Evolutionary conservation across 1,139 yeast genomes (phyloP).

Genomic region (Kazachstania sp.): DNA sequence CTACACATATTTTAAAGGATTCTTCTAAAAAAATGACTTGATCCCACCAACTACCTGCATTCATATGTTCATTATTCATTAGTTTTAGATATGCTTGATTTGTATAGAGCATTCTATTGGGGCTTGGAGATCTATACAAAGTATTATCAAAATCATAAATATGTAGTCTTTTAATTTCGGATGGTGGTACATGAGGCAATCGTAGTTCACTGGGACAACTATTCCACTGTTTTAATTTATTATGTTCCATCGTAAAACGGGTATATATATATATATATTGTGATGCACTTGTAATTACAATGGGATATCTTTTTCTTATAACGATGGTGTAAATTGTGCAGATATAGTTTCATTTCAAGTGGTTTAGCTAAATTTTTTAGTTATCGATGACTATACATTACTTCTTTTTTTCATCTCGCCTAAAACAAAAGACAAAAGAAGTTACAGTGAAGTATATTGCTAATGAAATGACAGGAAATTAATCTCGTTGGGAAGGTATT

Average conservation of each 20-base stretch:
- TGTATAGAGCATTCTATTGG: slow-evolving; percentile 35
- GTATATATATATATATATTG: too few relatives aligned
- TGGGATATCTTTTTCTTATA: too few relatives aligned
- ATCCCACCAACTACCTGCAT: slow-evolving; percentile 43
- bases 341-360: too few relatives aligned
- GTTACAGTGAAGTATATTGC: too few relatives aligned
- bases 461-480: too few relatives aligned
- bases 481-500: too few relatives aligned
- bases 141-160: slow-evolving; percentile 44
- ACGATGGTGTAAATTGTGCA: too few relatives aligned
- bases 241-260: neutral
- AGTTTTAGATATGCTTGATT: slow-evolving; percentile 16
- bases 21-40: slow-evolving; percentile 32
- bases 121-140: slow-evolving; percentile 37
- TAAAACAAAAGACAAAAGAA: too few relatives aligned
- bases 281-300: too few relatives aligned
- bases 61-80: neutral
- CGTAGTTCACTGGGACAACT: slow-evolving; percentile 17
- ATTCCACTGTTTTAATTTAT: slow-evolving; percentile 19
- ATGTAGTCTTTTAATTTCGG: slow-evolving; percentile 30
- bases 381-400: too few relatives aligned
- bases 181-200: slow-evolving; percentile 9
- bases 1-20: slow-evolving; percentile 22
- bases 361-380: too few relatives aligned
- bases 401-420: too few relatives aligned